Evolutionary conservation across 108 stramenopile genomes (phyloP).

Genomic region (Pseudonitzschia multistriata): DNA sequence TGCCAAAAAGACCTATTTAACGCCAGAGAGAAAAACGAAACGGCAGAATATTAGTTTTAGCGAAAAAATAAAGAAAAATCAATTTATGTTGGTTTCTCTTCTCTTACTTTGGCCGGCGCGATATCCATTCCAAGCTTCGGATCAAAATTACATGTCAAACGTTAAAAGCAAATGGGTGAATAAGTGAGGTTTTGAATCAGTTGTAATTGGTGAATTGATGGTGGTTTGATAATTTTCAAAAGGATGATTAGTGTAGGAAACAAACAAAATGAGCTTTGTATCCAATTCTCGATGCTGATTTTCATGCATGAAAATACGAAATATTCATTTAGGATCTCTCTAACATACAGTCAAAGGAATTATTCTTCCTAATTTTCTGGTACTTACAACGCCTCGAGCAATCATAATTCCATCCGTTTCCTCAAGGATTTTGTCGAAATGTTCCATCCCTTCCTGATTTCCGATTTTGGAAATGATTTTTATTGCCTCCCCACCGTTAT

Average conservation of each 20-base stretch:
- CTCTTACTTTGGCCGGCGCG: constrained; percentile 75
- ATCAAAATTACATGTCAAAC: not conserved
- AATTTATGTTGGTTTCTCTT: constrained; percentile 70
- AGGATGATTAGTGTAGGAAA: too few species aligned
- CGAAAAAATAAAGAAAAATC: not conserved
- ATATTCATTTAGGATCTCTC: too few species aligned
- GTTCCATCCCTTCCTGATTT: constrained; percentile 92
- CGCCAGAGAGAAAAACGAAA: not conserved
- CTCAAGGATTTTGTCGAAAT: constrained; percentile 87
- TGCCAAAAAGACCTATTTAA: constrained; percentile 89
- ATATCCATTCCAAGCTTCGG: constrained; percentile 99
- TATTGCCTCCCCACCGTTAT: constrained; percentile 83
- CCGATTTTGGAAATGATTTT: constrained; percentile 98
- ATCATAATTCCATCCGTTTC: constrained; percentile 98
- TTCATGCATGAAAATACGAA: too few species aligned
- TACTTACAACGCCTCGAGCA: constrained; percentile 95
- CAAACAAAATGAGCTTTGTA: too few species aligned
- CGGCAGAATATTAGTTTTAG: constrained; percentile 47
- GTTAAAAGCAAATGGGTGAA: not conserved
- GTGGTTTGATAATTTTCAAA: too few species aligned
- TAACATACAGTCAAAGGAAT: not conserved
- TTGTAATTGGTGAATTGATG: too few species aligned
- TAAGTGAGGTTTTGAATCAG: too few species aligned
- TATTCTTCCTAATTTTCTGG: constrained; percentile 20
- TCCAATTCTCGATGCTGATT: too few species aligned